Base-by-base conservation (phyloP, 306 rosid species). In the Pyrus pyrifolia region DNA sequence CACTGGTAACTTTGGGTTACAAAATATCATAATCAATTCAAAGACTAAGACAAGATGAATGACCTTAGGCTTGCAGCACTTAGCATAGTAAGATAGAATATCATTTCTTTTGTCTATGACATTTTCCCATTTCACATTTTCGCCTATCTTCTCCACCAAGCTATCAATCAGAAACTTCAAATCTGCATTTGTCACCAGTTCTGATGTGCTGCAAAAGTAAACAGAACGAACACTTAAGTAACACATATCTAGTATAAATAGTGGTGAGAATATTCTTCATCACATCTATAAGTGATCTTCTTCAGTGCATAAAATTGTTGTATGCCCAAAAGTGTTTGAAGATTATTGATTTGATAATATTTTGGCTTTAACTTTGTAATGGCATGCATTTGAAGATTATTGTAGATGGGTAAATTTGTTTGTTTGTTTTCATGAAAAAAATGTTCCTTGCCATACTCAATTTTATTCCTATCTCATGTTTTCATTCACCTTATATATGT, bases 21-120 rank as follows among this genome's bases (percentile, higher is more conserved):
- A 35, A 10, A 21, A 21, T 14, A 51, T 46, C 75, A 70, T 57
- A 45, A 49, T 35, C 59, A 67, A 5, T 76, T 59, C 71, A 67
- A 66, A 66, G 49, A 44, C 67, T 5, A 49, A 67, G 74, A 67
- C 45, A 53, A 30, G 27, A 35, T 63, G n/a, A 52, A 51, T 45
- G 52, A 94, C 98, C 98, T 92, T 88, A 61, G 97, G 92, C 79
- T 88, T 88, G 97, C 85, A 84, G 88, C 91, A 90, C 83, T 90
- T 90, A 1, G 96, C 97, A 68, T 65, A 71, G 91, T 95, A 95
- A 73, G 77, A 83, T 22, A 95, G 77, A 70, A 63, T 76, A 72
- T 77, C 49, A 72, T 86, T 90, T 57, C 87, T 83, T 88, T 85
- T 95, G 66, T 95, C 92, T 11, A 92, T 67, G 27, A 95, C 97